phyloP scores from a whole-genome alignment of 441 rosid species.

The Adansonia madagascariensis region DNA sequence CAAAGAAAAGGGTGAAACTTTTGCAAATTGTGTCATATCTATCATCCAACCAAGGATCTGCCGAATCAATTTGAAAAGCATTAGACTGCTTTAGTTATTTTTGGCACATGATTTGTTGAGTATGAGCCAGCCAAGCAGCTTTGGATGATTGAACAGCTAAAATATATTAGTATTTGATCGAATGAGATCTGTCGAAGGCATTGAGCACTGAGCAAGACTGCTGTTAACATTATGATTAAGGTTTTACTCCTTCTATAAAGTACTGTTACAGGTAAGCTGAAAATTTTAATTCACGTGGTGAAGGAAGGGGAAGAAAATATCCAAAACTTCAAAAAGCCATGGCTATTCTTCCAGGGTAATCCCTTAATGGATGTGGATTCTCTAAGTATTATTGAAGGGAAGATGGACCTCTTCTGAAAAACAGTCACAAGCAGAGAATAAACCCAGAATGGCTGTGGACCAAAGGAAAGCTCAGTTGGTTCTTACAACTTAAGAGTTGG shows the following conservation, averaged over 20 bases:
- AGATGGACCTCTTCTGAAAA: neutral
- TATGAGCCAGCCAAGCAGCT: neutral
- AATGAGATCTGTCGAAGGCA: neutral
- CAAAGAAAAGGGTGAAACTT: neutral
- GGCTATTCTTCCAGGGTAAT: constrained; percentile 32
- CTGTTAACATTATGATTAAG: constrained; percentile 23
- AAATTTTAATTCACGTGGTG: neutral
- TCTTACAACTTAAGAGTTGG: no score
- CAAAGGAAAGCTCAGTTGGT: no score
- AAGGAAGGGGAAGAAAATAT: constrained; percentile 34
- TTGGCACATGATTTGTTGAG: neutral
- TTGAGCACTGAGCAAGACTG: neutral
- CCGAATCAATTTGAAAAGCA: neutral
- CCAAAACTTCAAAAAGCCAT: constrained; percentile 38
- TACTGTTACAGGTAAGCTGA: neutral
- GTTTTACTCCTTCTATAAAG: neutral
- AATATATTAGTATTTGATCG: neutral
- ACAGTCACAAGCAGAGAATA: constrained; percentile 35
- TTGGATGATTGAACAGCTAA: neutral
- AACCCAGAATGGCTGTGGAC: constrained; percentile 19
- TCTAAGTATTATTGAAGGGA: constrained; percentile 34
- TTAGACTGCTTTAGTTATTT: neutral
- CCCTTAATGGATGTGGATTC: constrained; percentile 43
- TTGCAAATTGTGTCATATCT: constrained; percentile 15
- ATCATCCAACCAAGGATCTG: constrained; percentile 15